Evolutionary conservation across 73 alveolate species (phyloP).

Genomic region (Blepharisma japonicum): DNA sequence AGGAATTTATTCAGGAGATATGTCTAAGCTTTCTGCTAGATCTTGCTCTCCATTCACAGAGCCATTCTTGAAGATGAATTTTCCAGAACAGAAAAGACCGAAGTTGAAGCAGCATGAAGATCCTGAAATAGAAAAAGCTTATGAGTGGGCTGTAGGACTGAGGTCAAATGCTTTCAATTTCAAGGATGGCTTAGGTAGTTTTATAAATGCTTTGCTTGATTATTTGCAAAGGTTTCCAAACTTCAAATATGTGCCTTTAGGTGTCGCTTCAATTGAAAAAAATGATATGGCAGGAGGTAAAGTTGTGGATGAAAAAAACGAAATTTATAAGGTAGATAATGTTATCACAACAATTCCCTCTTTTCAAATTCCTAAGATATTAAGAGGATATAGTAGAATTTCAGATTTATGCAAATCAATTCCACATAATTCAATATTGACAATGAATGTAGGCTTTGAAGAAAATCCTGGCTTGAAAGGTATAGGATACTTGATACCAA

Average conservation of each 20-base stretch:
- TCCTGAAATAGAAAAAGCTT: neutral
- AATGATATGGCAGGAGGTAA: neutral
- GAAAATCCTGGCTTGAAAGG: neutral
- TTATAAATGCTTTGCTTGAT: neutral
- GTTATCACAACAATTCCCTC: conserved; percentile 8
- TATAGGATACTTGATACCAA: neutral
- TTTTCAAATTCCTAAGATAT: neutral
- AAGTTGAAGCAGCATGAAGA: neutral
- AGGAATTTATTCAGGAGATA: conserved; percentile 20
- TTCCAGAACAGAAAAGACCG: neutral
- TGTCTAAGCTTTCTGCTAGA: conserved; percentile 7
- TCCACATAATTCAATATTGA: conserved; percentile 2
- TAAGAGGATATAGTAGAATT: neutral
- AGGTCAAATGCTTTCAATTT: conserved; percentile 2
- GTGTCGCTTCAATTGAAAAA: neutral
- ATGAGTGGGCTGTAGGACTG: neutral
- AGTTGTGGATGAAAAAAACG: neutral
- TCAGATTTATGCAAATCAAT: neutral
- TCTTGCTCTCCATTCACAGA: conserved; percentile 11
- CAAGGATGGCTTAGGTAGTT: neutral
- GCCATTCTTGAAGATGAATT: neutral
- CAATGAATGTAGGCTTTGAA: neutral
- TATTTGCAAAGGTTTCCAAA: neutral
- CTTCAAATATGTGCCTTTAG: neutral
- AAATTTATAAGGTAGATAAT: neutral